Conservation (phyloP, 2,329 filamentous ascomycete genomes). For the Verticillium alfalfae region DNA sequence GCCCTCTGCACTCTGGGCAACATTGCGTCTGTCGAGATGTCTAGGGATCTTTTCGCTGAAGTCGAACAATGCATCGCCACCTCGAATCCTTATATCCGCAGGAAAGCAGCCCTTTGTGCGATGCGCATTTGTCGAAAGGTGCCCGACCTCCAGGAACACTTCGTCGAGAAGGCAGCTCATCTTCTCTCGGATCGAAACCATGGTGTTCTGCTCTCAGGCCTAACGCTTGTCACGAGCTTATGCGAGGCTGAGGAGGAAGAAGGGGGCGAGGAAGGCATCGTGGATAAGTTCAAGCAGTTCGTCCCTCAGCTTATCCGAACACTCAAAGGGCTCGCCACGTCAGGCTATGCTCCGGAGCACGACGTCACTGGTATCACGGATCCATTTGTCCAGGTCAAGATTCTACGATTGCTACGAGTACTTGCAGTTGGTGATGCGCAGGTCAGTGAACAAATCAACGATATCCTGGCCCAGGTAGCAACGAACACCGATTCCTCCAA, state of each 20-base stretch:
- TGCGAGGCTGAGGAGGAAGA: slow-evolving; percentile 94
- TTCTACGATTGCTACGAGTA: slow-evolving; percentile 78
- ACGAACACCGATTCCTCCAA: slow-evolving; percentile 98
- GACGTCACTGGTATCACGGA: slow-evolving; percentile 98
- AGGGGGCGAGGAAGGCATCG: slow-evolving; percentile 80
- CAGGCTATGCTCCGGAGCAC: slow-evolving; percentile 94
- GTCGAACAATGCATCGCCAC: slow-evolving; percentile 89
- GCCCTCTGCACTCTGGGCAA: slow-evolving; percentile 95
- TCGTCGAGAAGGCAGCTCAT: slow-evolving; percentile 86
- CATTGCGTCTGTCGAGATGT: slow-evolving; percentile 98
- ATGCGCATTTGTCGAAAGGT: slow-evolving; percentile 99
- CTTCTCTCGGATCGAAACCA: slow-evolving; percentile 92
- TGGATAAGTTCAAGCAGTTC: slow-evolving; percentile 85
- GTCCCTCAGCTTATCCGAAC: slow-evolving; percentile 84
- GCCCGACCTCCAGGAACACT: slow-evolving; percentile 94
- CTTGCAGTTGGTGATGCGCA: slow-evolving; percentile 80
- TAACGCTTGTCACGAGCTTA: slow-evolving; percentile 85
- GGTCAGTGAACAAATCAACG: slow-evolving; percentile 96
- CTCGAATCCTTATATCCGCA: slow-evolving; percentile 94
- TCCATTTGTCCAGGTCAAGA: slow-evolving; percentile 96
- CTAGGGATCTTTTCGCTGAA: slow-evolving; percentile 91
- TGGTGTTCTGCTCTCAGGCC: slow-evolving; percentile 84
- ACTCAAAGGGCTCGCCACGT: slow-evolving; percentile 86
- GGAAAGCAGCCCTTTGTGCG: slow-evolving; percentile 96
- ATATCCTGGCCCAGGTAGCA: slow-evolving; percentile 93